Base-by-base conservation (phyloP, 2,329 filamentous ascomycete genomes). In the Aureobasidium lini region DNA sequence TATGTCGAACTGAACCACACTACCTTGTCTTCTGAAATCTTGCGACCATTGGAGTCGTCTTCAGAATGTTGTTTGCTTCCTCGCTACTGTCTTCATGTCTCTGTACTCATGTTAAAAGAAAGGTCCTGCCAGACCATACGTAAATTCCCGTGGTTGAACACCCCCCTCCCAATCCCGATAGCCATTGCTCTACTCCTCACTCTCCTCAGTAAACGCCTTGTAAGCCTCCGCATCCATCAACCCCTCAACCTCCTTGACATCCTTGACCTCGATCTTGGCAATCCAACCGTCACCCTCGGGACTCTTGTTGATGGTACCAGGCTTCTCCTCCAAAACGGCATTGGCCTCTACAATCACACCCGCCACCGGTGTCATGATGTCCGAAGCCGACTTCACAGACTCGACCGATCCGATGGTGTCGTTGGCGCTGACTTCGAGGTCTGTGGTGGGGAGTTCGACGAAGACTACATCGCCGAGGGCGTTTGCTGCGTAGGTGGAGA, bases 371-470 rank as follows among this genome's bases (percentile, higher is more conserved):
- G 90, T 86, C 77, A 96, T 88, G 79, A 99, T 96, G 73, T 99
- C 94, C 64, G 90, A 93, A n/a, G 94, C 94, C 63, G 88, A 94
- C 82, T 99, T 99, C 75, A 99, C 94, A 2, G 91, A 96, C 80
- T 99, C 94, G 67, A 99, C 93, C 62, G 93, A 91, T 66, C 94
- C 94, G 66, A 97, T 88, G 64, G 88, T 81, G 71, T 97, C 93
- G 69, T 91, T 91, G 60, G 85, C 82, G 61, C 76, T 75, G 62
- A 95, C 82, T 68, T 87, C 83, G 66, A 85, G 78, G 65, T 84
- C 87, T 59, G 80, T 71, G 66, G 86, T 80, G 60, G 94, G 94
- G 32, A 99, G 87, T 81, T 99, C 94, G 69, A 97, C 91, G 79
- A 89, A 99, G 71, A 99, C 93, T 61, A 97, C 92, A 73, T 99